A percentile compares a stretch with the other conserved stretches of the same genome.
Conservation (phyloP, 257 asterid genomes). For the Voacanga thouarsii region DNA sequence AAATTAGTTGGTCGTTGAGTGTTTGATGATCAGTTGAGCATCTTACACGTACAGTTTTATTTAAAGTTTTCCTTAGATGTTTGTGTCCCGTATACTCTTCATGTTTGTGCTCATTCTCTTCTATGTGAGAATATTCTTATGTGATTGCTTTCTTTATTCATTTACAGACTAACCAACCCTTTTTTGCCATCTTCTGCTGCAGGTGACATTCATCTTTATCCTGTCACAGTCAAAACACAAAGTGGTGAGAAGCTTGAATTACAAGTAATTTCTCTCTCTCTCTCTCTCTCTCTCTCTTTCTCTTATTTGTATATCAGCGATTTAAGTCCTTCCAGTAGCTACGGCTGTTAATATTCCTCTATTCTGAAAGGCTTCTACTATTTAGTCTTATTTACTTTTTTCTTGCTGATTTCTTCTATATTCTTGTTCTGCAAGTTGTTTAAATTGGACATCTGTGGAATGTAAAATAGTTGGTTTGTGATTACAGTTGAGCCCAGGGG, state of each 20-base stretch:
- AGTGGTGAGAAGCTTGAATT: conserved; percentile 87
- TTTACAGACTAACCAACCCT: not conserved
- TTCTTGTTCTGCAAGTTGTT: not conserved
- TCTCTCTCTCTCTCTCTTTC: not conserved
- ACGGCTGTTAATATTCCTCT: not conserved
- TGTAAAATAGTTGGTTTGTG: conserved; percentile 20
- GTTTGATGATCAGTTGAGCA: not conserved
- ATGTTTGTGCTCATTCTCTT: not conserved
- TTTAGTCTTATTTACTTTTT: not conserved
- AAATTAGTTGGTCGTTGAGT: not conserved
- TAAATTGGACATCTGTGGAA: conserved; percentile 13
- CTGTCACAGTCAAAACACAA: conserved; percentile 81
- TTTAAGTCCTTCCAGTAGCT: conserved; percentile 13
- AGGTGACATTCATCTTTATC: conserved; percentile 80
- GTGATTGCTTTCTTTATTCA: not conserved
- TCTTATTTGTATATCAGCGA: not conserved
- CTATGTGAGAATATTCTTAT: not conserved
- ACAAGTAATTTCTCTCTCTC: conserved; percentile 52
- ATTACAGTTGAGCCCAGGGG: conserved; percentile 95
- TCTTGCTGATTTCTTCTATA: not conserved
- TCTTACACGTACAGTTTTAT: not conserved
- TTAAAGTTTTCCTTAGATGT: not conserved
- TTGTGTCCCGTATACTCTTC: not conserved
- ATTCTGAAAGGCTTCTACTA: not conserved
- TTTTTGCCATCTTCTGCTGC: conserved; percentile 28